Percentiles rank a stretch among this genome's conserved stretches.
Conservation (phyloP, 371 early-diverging fungal genomes). For the Actinomucor elegans region DNA sequence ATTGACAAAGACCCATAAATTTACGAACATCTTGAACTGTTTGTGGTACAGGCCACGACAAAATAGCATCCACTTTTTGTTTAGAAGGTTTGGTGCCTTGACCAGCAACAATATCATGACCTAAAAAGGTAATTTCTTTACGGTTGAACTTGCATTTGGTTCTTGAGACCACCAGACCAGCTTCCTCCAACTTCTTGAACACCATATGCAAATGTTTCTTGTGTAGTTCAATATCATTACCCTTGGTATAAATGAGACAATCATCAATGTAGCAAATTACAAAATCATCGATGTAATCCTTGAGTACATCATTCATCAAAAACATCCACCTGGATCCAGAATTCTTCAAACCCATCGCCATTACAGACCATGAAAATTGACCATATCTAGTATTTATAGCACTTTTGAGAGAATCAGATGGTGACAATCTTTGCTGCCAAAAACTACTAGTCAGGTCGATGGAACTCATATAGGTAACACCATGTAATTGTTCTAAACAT, state of each 20-base stretch:
- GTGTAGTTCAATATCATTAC: conserved; percentile 43
- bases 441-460: conserved; percentile 40
- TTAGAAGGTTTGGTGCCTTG: conserved; percentile 28
- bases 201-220: conserved; percentile 32
- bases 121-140: conserved; percentile 43
- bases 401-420: conserved; percentile 1
- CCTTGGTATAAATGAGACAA: conserved; percentile 43
- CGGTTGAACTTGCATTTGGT: conserved; percentile 52
- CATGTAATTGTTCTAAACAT: neutral
- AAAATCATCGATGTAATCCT: conserved; percentile 35
- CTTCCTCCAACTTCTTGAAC: conserved; percentile 22
- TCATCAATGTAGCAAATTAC: conserved; percentile 48
- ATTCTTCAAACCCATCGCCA: conserved; percentile 55
- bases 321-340: conserved; percentile 47
- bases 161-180: conserved; percentile 36
- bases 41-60: conserved; percentile 32
- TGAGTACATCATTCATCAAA: conserved; percentile 36
- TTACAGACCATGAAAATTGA: conserved; percentile 41
- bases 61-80: conserved; percentile 24
- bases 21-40: conserved; percentile 33
- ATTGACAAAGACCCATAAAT: conserved; percentile 30
- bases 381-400: conserved; percentile 20
- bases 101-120: conserved; percentile 32
- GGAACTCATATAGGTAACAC: conserved; percentile 7
- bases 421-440: conserved; percentile 25